These are phyloP conservation scores for Mycosphaerella sp. DNA, from an alignment of 2,329 filamentous ascomycete species.

Conservation along the genomic window DNA sequence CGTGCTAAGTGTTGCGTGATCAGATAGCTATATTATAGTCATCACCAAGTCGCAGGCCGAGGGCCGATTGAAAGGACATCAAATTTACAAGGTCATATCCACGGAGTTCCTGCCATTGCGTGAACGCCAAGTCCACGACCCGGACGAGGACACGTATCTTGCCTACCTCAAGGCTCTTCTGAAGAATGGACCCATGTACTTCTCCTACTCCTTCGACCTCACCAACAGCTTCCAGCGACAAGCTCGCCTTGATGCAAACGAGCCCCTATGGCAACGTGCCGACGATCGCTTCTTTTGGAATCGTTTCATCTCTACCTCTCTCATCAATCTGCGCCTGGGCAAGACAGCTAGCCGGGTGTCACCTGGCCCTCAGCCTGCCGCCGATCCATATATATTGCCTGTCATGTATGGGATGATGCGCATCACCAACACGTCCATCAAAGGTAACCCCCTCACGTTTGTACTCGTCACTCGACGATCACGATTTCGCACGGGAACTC, in stretches of 20 bases:
- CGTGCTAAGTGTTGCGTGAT: constrained; percentile 14
- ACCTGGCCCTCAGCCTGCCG: constrained; percentile 62
- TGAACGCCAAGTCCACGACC: constrained; percentile 83
- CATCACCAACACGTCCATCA: constrained; percentile 79
- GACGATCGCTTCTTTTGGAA: constrained; percentile 99
- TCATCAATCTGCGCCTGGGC: constrained; percentile 78
- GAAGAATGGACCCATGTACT: constrained; percentile 86
- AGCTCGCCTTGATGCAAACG: constrained; percentile 62
- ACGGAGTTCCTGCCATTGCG: constrained; percentile 92
- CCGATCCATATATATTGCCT: constrained; percentile 88
- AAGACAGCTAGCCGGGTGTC: constrained; percentile 53
- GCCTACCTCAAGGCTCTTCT: constrained; percentile 73
- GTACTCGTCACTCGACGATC: constrained; percentile 84
- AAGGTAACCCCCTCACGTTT: constrained; percentile 75
- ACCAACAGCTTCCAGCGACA: constrained; percentile 97
- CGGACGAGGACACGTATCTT: constrained; percentile 90
- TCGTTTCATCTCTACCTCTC: constrained; percentile 78
- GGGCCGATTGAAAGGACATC: constrained; percentile 87
- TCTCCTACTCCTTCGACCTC: constrained; percentile 93
- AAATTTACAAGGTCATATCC: constrained; percentile 85
- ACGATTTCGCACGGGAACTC: constrained; percentile 78
- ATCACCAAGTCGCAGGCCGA: constrained; percentile 92
- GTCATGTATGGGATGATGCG: constrained; percentile 96
- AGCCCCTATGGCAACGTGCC: constrained; percentile 81
- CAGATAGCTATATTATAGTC: constrained; percentile 93